Percentiles rank a stretch among this genome's conserved stretches.
These are phyloP conservation scores for Leccinum pachyderme DNA, from an alignment of 1,284 basidiomycete genomes.

Conservation along the genomic window DNA sequence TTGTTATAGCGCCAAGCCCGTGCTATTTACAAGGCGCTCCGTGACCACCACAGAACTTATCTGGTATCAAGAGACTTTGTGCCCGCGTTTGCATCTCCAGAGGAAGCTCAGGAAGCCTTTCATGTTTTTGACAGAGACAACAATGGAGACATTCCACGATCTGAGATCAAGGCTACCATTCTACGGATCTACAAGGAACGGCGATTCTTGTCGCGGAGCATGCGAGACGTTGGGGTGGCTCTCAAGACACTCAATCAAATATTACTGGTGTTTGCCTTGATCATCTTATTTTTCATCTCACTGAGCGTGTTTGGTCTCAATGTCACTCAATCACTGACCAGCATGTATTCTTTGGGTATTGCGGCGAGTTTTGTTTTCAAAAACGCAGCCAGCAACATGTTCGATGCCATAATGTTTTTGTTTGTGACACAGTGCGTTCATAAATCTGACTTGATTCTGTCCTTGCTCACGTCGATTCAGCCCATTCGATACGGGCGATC, in stretches of 20 bases:
- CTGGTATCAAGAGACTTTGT: constrained; percentile 69
- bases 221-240: constrained; percentile 69
- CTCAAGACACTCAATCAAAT: constrained; percentile 62
- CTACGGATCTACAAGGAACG: constrained; percentile 77
- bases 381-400: constrained; percentile 62
- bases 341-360: constrained; percentile 65
- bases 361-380: constrained; percentile 78
- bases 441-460: constrained; percentile 1
- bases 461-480: constrained; percentile 37
- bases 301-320: constrained; percentile 69
- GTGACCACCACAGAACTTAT: constrained; percentile 53
- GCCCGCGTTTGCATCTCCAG: constrained; percentile 60
- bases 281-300: constrained; percentile 71
- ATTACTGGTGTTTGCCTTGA: constrained; percentile 57
- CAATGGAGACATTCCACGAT: constrained; percentile 76
- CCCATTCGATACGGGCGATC: constrained; percentile 76
- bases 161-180: constrained; percentile 72
- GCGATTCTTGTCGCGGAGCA: constrained; percentile 64
- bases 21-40: constrained; percentile 65
- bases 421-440: constrained; percentile 71
- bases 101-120: constrained; percentile 65
- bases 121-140: constrained; percentile 73
- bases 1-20: constrained; percentile 58
- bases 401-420: constrained; percentile 76
- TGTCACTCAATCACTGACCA: constrained; percentile 59